Percentiles rank a stretch among this genome's conserved stretches.
These are phyloP conservation scores for Lasiosphaeria hispida DNA, from an alignment of 495 filamentous ascomycete species.

Conservation along the genomic window DNA sequence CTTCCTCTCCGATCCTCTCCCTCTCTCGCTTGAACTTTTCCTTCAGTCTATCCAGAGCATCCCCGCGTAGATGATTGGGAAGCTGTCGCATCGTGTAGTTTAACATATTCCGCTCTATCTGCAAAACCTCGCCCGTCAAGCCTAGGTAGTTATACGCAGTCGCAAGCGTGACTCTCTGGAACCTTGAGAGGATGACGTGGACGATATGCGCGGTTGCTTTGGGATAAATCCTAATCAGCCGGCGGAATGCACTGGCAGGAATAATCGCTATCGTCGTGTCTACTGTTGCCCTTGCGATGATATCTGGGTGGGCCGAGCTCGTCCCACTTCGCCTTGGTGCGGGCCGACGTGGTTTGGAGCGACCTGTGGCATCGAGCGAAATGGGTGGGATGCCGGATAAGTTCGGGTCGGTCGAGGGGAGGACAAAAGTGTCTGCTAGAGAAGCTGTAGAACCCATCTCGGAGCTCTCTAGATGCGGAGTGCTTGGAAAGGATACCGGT, in stretches of 20 bases:
- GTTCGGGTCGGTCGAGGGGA: slow-evolving; percentile 21
- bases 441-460: slow-evolving; percentile 13
- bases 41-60: slow-evolving; percentile 80
- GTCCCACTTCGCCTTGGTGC: slow-evolving; percentile 46
- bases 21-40: slow-evolving; percentile 86
- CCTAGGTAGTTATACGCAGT: slow-evolving; percentile 94
- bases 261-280: slow-evolving; percentile 99
- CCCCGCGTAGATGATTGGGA: slow-evolving; percentile 85
- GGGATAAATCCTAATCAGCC: slow-evolving; percentile 91
- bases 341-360: slow-evolving; percentile 28
- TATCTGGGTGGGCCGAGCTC: slow-evolving; percentile 91
- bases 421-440: slow-evolving; percentile 22
- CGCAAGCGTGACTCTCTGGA: slow-evolving; percentile 90
- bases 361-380: slow-evolving; percentile 56
- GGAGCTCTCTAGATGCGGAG: slow-evolving; percentile 39
- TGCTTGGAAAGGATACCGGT: slow-evolving; percentile 30
- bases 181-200: slow-evolving; percentile 89
- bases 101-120: slow-evolving; percentile 88
- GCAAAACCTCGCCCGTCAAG: slow-evolving; percentile 82
- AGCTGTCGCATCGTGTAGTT: slow-evolving; percentile 88
- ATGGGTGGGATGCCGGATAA: slow-evolving; percentile 64
- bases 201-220: slow-evolving; percentile 97
- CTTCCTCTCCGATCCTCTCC: slow-evolving; percentile 80
- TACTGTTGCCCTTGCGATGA: slow-evolving; percentile 92
- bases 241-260: slow-evolving; percentile 89